Evolutionary conservation across 2,329 filamentous ascomycete genomes (phyloP).

Genomic region (Botryotinia narcissicola): DNA sequence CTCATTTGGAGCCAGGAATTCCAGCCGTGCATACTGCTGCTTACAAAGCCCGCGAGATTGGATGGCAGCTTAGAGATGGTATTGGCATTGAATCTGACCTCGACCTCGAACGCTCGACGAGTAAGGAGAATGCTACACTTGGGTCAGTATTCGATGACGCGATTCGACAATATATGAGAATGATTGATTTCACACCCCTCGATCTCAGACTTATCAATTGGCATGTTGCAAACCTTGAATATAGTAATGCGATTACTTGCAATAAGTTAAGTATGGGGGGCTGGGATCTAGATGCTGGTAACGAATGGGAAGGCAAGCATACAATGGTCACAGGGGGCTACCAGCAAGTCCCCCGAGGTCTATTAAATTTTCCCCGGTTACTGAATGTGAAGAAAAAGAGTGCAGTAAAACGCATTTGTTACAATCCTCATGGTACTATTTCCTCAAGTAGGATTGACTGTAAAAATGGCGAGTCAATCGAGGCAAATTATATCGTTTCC

Average conservation of each 20-base stretch:
- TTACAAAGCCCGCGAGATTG: constrained; percentile 74
- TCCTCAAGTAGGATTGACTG: constrained; percentile 65
- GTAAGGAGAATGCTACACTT: constrained; percentile 64
- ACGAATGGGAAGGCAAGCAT: constrained; percentile 95
- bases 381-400: constrained; percentile 75
- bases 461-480: constrained; percentile 70
- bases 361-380: constrained; percentile 72
- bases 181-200: constrained; percentile 79
- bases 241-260: constrained; percentile 90
- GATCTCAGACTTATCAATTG: constrained; percentile 93
- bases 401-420: constrained; percentile 67
- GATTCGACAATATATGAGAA: constrained; percentile 79
- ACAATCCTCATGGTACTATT: constrained; percentile 50
- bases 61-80: constrained; percentile 72
- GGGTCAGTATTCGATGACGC: constrained; percentile 90
- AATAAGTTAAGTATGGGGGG: constrained; percentile 82
- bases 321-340: constrained; percentile 92
- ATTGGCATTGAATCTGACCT: constrained; percentile 64
- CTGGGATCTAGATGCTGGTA: constrained; percentile 97
- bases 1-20: constrained; percentile 68
- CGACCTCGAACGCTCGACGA: constrained; percentile 65
- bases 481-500: constrained; percentile 88
- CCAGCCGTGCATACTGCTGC: constrained; percentile 70
- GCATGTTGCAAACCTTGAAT: constrained; percentile 98
- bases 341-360: constrained; percentile 83